A percentile compares a stretch with the other conserved stretches of the same genome.
Conservation (phyloP, 108 stramenopile genomes). For the Phaeodactylum tricornutum region DNA sequence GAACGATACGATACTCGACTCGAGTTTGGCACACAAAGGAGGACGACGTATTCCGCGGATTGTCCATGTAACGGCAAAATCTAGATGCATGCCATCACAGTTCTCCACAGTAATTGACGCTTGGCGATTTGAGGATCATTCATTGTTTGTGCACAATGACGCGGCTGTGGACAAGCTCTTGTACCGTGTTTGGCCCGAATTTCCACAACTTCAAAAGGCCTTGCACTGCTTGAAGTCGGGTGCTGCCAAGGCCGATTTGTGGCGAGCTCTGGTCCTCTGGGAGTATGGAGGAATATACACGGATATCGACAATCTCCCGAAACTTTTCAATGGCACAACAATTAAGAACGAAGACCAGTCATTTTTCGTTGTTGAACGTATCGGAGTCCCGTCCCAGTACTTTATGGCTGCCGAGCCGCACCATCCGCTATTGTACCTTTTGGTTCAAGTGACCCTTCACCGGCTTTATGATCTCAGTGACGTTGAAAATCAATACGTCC, state of each 20-base stretch:
- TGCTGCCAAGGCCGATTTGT: conserved; percentile 50
- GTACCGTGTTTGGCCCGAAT: conserved; percentile 28
- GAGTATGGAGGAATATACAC: conserved; percentile 61
- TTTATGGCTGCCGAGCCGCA: conserved; percentile 50
- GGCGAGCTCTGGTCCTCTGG: conserved; percentile 37
- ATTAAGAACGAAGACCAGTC: conserved; percentile 40
- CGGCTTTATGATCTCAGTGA: conserved; percentile 8
- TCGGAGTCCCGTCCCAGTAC: conserved; percentile 38
- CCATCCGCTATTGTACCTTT: conserved; percentile 48
- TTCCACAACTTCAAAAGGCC: conserved; percentile 38
- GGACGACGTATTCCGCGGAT: conserved; percentile 42
- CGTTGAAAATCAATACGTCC: conserved; percentile 13
- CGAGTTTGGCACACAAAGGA: too few relatives aligned
- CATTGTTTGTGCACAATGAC: conserved; percentile 61
- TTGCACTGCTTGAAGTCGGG: conserved; percentile 31
- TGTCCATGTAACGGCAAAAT: conserved; percentile 48
- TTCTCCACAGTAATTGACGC: conserved; percentile 19
- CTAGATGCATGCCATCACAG: conserved; percentile 26
- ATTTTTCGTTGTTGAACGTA: conserved; percentile 39
- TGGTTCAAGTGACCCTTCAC: conserved; percentile 15
- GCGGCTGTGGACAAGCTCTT: conserved; percentile 41
- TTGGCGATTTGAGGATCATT: conserved; percentile 31
- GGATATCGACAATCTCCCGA: conserved; percentile 47
- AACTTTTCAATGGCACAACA: conserved; percentile 11
- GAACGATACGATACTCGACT: too few relatives aligned